Conservation (phyloP, 2,329 filamentous ascomycete genomes). For the Alternaria longipes region DNA sequence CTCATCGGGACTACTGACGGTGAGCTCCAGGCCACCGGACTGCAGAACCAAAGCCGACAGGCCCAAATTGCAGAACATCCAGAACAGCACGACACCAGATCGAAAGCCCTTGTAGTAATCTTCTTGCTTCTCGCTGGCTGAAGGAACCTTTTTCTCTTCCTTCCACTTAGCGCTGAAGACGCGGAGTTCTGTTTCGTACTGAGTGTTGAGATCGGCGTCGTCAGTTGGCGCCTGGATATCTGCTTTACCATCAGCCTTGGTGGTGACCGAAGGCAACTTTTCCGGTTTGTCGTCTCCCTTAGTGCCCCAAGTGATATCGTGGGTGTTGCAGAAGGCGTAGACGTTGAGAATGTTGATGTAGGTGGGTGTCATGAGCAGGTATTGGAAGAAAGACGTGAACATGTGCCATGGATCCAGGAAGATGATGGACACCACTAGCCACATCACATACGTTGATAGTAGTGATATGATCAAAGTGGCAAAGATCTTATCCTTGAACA, state of each 20-base stretch:
- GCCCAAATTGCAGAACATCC: conserved; percentile 96
- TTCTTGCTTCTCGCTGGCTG: conserved; percentile 82
- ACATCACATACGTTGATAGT: conserved; percentile 90
- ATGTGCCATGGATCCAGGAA: conserved; percentile 99
- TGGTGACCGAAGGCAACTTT: conserved; percentile 85
- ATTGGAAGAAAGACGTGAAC: conserved; percentile 93
- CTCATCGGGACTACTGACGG: conserved; percentile 50
- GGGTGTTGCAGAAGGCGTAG: conserved; percentile 98
- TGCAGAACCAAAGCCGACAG: conserved; percentile 87
- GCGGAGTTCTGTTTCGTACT: conserved; percentile 86
- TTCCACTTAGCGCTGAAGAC: conserved; percentile 79
- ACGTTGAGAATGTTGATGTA: conserved; percentile 99
- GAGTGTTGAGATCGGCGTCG: conserved; percentile 91
- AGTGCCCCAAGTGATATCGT: conserved; percentile 97
- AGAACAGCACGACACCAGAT: conserved; percentile 87
- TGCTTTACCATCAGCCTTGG: conserved; percentile 94
- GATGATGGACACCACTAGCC: conserved; percentile 87
- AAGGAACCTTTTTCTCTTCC: conserved; percentile 71
- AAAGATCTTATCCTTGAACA: conserved; percentile 90
- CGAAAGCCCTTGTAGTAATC: conserved; percentile 98
- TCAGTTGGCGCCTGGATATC: conserved; percentile 87
- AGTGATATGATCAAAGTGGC: conserved; percentile 93
- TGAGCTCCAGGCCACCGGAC: conserved; percentile 77
- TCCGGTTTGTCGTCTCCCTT: conserved; percentile 97
- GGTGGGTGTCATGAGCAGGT: conserved; percentile 91